Evolutionary conservation across 73 alveolate species (phyloP).

Genomic region (Blepharisma stoltei): DNA sequence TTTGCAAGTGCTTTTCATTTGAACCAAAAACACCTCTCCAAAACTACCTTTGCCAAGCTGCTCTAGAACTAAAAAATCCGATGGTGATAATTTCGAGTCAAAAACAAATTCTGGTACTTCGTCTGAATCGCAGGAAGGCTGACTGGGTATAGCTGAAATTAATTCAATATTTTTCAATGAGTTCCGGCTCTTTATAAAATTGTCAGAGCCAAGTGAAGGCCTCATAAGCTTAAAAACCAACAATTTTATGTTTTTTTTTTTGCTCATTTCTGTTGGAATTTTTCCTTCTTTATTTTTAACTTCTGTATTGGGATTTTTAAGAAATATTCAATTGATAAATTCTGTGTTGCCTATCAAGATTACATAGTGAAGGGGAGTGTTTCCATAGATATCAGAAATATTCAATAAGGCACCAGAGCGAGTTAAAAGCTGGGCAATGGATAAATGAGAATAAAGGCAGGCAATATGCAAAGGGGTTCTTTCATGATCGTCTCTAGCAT

Average conservation of each 20-base stretch:
- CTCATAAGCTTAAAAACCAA: neutral
- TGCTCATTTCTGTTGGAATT: neutral
- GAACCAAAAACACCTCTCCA: conserved; percentile 48
- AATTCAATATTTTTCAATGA: neutral
- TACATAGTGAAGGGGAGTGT: conserved; percentile 12
- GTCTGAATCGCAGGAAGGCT: neutral
- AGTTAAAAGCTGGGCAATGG: conserved; percentile 27
- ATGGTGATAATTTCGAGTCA: conserved; percentile 17
- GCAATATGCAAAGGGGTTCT: conserved; percentile 32
- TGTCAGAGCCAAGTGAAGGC: neutral
- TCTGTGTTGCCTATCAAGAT: no score
- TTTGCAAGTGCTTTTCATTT: conserved; percentile 31
- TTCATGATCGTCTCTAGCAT: conserved; percentile 6
- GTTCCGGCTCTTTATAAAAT: neutral
- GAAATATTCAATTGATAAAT: neutral
- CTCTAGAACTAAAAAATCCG: conserved; percentile 36
- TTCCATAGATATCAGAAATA: conserved; percentile 18
- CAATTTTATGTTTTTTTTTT: neutral
- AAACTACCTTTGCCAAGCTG: conserved; percentile 46
- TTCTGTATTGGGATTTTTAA: neutral
- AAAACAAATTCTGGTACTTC: neutral
- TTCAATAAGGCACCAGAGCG: conserved; percentile 39
- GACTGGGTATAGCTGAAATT: neutral
- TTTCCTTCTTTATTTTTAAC: conserved; percentile 15
- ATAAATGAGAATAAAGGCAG: conserved; percentile 28